Evolutionary conservation across 495 filamentous ascomycete species (phyloP).

Genomic region (Podospora bellae-mahoneyi): DNA sequence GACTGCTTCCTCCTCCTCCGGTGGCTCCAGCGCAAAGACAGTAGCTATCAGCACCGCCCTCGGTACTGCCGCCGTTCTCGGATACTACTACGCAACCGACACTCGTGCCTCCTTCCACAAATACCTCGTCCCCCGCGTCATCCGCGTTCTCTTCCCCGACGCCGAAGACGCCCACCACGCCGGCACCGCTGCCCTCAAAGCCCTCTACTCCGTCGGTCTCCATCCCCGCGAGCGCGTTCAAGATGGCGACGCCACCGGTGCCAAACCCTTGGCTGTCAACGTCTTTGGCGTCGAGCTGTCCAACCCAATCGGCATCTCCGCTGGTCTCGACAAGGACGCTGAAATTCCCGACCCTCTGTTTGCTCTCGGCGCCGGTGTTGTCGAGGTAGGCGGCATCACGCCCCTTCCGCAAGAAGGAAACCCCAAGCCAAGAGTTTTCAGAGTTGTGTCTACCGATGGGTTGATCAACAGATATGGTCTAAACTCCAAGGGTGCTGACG

Average conservation of each 20-base stretch:
- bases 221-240: slow-evolving; percentile 69
- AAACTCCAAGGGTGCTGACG: slow-evolving; percentile 84
- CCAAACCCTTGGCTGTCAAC: slow-evolving; percentile 41
- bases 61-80: slow-evolving; percentile 30
- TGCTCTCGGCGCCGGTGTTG: slow-evolving; percentile 72
- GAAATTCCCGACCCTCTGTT: slow-evolving; percentile 81
- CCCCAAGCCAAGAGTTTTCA: slow-evolving; percentile 80
- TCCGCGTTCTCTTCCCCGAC: slow-evolving; percentile 71
- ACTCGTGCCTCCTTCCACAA: slow-evolving; percentile 82
- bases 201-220: slow-evolving; percentile 60
- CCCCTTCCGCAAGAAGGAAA: slow-evolving; percentile 84
- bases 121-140: slow-evolving; percentile 70
- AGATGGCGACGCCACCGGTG: slow-evolving; percentile 13
- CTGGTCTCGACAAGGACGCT: slow-evolving; percentile 90
- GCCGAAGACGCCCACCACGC: slow-evolving; percentile 88
- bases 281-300: slow-evolving; percentile 75
- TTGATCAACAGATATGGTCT: slow-evolving; percentile 95
- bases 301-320: slow-evolving; percentile 89
- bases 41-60: slow-evolving; percentile 56
- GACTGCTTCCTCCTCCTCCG: slow-evolving; percentile 27
- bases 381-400: slow-evolving; percentile 90
- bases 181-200: slow-evolving; percentile 65
- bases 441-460: slow-evolving; percentile 72
- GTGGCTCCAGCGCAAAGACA: slow-evolving; percentile 34
- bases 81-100: slow-evolving; percentile 82